Base-by-base conservation (phyloP, 2,329 filamentous ascomycete species). In the Cladosporium sp. region DNA sequence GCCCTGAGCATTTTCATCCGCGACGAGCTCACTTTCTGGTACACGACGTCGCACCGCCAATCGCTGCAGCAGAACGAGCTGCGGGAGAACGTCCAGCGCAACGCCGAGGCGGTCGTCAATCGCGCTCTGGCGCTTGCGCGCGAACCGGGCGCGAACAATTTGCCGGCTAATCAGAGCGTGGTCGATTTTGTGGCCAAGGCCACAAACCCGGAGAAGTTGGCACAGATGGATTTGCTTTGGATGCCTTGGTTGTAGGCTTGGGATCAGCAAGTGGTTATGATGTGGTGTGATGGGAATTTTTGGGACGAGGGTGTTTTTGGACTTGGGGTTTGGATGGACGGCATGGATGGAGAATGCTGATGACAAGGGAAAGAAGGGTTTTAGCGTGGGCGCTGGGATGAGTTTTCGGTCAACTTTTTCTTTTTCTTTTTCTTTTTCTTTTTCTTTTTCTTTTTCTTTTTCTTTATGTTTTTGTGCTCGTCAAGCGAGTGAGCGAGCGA, bases 21-120 rank as follows among this genome's bases (percentile, higher is more conserved):
- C 6, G 93, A 99, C 63, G 93, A 99, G 71, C 94, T 98, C 80
- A 91, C 92, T 57, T 94, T 91, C 72, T 98, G 93, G 93, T 91
- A 91, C 60, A 94, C 87, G 2, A 86, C 83, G 57, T 79, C 83
- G 55, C 88, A 95, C 65, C 82, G 89, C 38, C 59, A 63, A n/a
- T 59, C 67, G 4, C 75, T 85, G 59, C 79, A 78, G 36, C 84
- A 88, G 52, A 80, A 77, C 27, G 83, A 88, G 64, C 74, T 94
- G 42, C 77, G 88, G 18, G 88, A 93, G 51, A 80, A 84, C 55
- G 91, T 95, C 29, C 84, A 90, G 70, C 76, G 80, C 47, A 98
- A 98, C 68, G 89, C 85, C 58, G 90, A 96, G 53, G 79, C 89
- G 59, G 90, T 98, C 52, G 90, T 96, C 46, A 95, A 95, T 75